Percentiles rank a stretch among this genome's conserved stretches.
Conservation (phyloP, 345 rosid genomes). For the Angophora floribunda region DNA sequence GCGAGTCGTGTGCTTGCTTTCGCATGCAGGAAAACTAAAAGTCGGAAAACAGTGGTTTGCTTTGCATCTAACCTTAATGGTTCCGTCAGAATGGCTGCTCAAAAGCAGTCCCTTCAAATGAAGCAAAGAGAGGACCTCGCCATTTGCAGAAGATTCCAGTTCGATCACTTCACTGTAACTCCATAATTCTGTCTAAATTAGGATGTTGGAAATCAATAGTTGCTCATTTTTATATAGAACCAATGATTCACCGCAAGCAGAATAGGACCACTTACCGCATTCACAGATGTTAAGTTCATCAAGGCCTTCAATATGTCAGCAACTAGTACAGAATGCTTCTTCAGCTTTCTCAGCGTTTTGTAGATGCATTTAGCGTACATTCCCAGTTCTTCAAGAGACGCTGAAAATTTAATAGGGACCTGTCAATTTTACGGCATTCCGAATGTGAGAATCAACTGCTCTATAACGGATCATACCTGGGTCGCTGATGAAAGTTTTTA, state of each 20-base stretch:
- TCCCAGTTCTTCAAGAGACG: conserved; percentile 42
- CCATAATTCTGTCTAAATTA: conserved; percentile 51
- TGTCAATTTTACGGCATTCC: neutral
- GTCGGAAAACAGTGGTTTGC: neutral
- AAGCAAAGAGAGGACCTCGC: conserved; percentile 42
- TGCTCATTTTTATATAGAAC: neutral
- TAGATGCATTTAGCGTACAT: conserved; percentile 49
- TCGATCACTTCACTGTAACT: conserved; percentile 29
- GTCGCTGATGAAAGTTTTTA: conserved; percentile 46
- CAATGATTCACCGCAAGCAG: neutral
- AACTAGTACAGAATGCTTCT: conserved; percentile 30
- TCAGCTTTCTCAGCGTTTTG: conserved; percentile 40
- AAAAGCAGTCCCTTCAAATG: conserved; percentile 33
- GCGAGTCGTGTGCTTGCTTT: neutral
- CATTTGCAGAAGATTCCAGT: conserved; percentile 31
- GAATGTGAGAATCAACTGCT: neutral
- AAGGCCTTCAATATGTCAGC: conserved; percentile 48
- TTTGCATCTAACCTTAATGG: conserved; percentile 38
- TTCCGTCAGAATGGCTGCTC: conserved; percentile 67
- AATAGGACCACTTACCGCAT: conserved; percentile 36
- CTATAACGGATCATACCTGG: conserved; percentile 17
- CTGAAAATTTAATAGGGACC: conserved; percentile 4
- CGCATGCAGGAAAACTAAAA: neutral
- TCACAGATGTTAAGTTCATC: conserved; percentile 43
- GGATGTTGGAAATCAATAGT: neutral